A percentile compares a stretch with the other conserved stretches of the same genome.
These are phyloP conservation scores for Exidia glandulosa DNA, from an alignment of 768 basidiomycete genomes.

Conservation along the genomic window DNA sequence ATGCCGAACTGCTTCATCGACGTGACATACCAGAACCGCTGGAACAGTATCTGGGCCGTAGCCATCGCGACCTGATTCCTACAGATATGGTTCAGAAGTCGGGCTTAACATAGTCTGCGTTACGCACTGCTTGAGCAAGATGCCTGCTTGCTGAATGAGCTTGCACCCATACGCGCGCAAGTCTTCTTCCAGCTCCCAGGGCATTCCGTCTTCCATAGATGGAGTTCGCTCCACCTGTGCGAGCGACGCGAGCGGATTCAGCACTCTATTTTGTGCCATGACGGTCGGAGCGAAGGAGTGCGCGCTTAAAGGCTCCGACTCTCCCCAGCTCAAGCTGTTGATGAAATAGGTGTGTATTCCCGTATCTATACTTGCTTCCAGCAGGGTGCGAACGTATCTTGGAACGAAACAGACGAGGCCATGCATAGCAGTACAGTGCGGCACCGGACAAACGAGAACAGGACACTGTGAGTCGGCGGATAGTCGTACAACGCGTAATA, in stretches of 20 bases:
- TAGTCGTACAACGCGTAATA: background rate
- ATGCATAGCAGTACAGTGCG: background rate
- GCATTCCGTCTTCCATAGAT: conserved; percentile 72
- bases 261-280: conserved; percentile 19
- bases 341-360: too few relatives aligned
- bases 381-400: background rate
- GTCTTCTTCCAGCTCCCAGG: conserved; percentile 73
- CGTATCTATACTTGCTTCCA: background rate
- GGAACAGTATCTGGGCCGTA: conserved; percentile 91
- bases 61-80: conserved; percentile 96
- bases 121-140: conserved; percentile 78
- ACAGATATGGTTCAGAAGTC: background rate
- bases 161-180: conserved; percentile 86
- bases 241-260: conserved; percentile 77
- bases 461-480: background rate
- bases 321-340: too few relatives aligned
- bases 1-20: conserved; percentile 94
- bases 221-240: conserved; percentile 71
- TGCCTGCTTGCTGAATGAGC: conserved; percentile 89
- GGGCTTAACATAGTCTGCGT: background rate
- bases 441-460: background rate
- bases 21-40: conserved; percentile 92
- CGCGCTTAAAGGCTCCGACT: too few relatives aligned
- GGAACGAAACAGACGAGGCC: background rate
- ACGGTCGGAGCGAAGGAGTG: conserved; percentile 1